Conservation (phyloP, 1,284 basidiomycete species). For the Tausonia pullulans region DNA sequence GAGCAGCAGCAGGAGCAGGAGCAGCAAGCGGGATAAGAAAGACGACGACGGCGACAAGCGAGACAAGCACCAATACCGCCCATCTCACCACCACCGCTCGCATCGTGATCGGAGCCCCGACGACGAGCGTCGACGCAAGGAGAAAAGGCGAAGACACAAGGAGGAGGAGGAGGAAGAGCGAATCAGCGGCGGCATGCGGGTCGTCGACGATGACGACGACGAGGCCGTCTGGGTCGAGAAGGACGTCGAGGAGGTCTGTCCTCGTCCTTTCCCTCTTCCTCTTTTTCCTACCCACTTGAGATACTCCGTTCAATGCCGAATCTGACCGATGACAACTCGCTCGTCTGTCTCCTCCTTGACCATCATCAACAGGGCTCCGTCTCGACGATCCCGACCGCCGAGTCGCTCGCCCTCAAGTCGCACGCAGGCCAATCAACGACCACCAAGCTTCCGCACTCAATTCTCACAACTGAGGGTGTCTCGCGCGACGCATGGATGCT, state of each 20-base stretch:
- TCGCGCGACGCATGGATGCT: slow-evolving; percentile 83
- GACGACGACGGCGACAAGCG: not conserved
- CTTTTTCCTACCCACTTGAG: slow-evolving; percentile 9
- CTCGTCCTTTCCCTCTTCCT: not conserved
- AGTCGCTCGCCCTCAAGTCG: slow-evolving; percentile 57
- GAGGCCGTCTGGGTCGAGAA: slow-evolving; percentile 9
- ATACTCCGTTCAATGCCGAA: not conserved
- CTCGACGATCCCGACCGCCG: slow-evolving; percentile 56
- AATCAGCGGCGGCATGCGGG: slow-evolving; percentile 7
- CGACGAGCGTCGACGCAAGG: slow-evolving; percentile 5
- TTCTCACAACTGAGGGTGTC: slow-evolving; percentile 29
- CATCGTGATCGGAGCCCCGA: not conserved
- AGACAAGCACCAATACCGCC: not conserved
- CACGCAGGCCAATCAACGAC: slow-evolving; percentile 40
- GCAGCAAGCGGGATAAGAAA: not conserved
- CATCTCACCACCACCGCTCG: not conserved
- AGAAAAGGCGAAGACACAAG: slow-evolving; percentile 6
- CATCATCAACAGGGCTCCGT: slow-evolving; percentile 18
- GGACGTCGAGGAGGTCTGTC: slow-evolving; percentile 42
- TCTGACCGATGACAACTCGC: slow-evolving; percentile 28
- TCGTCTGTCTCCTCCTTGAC: not conserved
- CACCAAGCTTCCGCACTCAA: slow-evolving; percentile 40
- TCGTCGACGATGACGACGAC: slow-evolving; percentile 18
- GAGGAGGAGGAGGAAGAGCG: slow-evolving; percentile 20
- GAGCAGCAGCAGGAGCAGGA: not conserved